Evolutionary conservation across 768 basidiomycete genomes (phyloP).

Genomic region (Pleurotus tuoliensis): DNA sequence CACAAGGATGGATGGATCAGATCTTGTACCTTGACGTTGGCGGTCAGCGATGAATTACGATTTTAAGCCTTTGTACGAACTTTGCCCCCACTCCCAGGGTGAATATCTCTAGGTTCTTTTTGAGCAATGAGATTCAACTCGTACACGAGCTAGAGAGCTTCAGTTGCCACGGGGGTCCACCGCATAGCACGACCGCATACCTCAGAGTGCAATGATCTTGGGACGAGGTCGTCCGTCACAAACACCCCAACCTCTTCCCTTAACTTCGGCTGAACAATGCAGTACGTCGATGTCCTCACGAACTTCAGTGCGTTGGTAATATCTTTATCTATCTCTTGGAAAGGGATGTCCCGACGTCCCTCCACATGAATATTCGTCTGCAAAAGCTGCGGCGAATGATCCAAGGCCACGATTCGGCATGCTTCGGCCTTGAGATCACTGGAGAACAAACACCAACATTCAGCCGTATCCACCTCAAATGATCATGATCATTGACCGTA

Average conservation of each 20-base stretch:
- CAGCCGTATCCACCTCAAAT: background rate
- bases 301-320: background rate
- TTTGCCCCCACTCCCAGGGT: slow-evolving; percentile 13
- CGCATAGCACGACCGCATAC: background rate
- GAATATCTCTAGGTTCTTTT: slow-evolving; percentile 12
- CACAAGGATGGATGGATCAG: slow-evolving; percentile 15
- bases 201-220: slow-evolving; percentile 11
- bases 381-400: background rate
- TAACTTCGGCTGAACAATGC: background rate
- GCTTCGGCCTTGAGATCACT: slow-evolving; percentile 7
- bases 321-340: background rate
- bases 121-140: slow-evolving; percentile 11
- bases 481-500: background rate
- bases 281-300: background rate
- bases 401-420: background rate
- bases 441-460: background rate
- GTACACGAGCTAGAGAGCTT: slow-evolving; percentile 7
- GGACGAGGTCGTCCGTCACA: slow-evolving; percentile 11
- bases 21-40: slow-evolving; percentile 11
- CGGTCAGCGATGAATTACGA: too few species aligned
- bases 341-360: background rate
- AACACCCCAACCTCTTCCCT: slow-evolving; percentile 5
- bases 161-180: background rate
- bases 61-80: background rate
- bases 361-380: background rate